Percentiles rank a stretch among this genome's conserved stretches.
These are phyloP conservation scores for Fusarium staphyleae DNA, from an alignment of 2,329 filamentous ascomycete species.

Conservation along the genomic window DNA sequence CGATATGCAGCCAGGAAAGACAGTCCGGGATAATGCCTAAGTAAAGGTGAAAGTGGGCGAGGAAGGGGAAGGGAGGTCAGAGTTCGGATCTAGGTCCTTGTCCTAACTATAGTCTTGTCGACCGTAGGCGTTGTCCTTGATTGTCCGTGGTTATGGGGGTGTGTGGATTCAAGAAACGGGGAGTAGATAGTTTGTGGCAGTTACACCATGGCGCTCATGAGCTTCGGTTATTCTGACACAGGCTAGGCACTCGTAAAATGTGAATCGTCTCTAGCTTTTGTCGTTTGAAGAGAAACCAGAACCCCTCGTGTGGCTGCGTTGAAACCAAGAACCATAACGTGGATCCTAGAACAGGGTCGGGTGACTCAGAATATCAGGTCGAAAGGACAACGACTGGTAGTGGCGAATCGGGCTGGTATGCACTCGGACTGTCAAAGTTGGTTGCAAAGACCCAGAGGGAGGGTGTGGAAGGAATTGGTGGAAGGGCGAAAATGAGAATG, in stretches of 20 bases:
- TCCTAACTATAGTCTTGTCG: conserved; percentile 13
- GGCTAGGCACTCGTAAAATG: conserved; percentile 25
- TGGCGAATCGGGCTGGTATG: conserved; percentile 42
- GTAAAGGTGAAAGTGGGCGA: conserved; percentile 9
- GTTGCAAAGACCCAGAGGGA: conserved; percentile 33
- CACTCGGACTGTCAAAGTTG: conserved; percentile 39
- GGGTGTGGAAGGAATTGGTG: conserved; percentile 37
- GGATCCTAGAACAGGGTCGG: conserved; percentile 36
- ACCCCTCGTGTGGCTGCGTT: conserved; percentile 38
- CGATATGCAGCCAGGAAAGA: conserved; percentile 30
- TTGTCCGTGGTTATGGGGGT: conserved; percentile 30
- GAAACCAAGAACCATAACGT: conserved; percentile 39
- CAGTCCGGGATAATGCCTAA: conserved; percentile 12
- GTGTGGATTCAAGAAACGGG: conserved; percentile 32
- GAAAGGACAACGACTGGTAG: conserved; percentile 39
- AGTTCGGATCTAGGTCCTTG: conserved; percentile 26
- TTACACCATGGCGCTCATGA: conserved; percentile 40
- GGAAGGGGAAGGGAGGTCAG: conserved; percentile 14
- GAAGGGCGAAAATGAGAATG: conserved; percentile 28
- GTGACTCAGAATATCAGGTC: conserved; percentile 40
- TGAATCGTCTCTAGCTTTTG: conserved; percentile 25
- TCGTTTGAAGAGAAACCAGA: conserved; percentile 19
- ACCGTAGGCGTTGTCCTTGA: conserved; percentile 28
- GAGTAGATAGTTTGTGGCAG: conserved; percentile 33
- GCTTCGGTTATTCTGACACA: conserved; percentile 34